Base-by-base conservation (phyloP, 192 early-diverging fungal genomes). In the Coemansia sp. region DNA sequence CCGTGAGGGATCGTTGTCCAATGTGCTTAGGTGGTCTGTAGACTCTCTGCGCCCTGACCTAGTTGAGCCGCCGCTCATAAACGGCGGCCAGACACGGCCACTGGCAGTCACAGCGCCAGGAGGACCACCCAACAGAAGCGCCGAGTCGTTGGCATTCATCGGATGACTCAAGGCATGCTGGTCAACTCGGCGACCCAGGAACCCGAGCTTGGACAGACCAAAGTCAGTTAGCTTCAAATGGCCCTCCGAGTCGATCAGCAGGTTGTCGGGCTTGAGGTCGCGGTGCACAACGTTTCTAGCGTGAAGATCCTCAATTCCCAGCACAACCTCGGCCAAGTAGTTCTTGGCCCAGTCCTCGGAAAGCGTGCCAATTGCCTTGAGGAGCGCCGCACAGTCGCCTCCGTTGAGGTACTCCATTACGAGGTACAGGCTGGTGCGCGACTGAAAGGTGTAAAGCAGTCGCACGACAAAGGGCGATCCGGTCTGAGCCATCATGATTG, bases 181-280 rank as follows among this genome's bases (percentile, higher is more conserved):
- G 32, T 75, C 74, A 7, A 81, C 79, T 10, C 79, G 70, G 2
- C 79, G 74, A n/a, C 74, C 79, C 23, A 81, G 68, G 65, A 77
- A 82, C 1, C 80, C 80, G 2, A 82, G 72, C 49, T 72, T 77
- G 9, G 75, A 77, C 23, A 97, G 84, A 4, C 96, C 96, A 93
- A 97, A 97, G 70, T 97, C 96, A 10, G 93, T 94, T 33, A 96
- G 72, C 70, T 96, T 96, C 73, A 96, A 84, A 71, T 96, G 95
- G 0, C 95, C 95, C 63, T 95, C 90, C 5, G 87, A 78, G 66
- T 91, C 94, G 46, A 98, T 88, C n/a, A 98, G 74, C 67, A 98
- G 91, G 69, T 98, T 92, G 50, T 90, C 90, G 1, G 89, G 89
- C 72, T 92, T 91, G 37, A 91, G 75, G 49, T 91, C 93, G 35